Percentiles rank a stretch among this genome's conserved stretches.
Evolutionary conservation across 2,329 filamentous ascomycete genomes (phyloP).

Genomic region (Colletotrichum godetiae): DNA sequence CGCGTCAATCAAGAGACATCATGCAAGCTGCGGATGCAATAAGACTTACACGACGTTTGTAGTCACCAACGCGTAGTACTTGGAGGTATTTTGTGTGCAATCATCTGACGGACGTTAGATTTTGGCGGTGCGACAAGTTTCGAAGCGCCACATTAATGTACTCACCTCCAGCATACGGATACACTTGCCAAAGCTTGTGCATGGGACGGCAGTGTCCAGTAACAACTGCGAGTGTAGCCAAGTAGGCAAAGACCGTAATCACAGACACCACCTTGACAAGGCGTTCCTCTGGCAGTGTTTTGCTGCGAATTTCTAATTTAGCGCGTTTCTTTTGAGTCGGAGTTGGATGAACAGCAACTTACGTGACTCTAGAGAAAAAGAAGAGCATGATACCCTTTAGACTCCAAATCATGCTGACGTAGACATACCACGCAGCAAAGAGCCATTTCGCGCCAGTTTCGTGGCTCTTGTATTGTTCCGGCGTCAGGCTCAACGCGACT

Average conservation of each 20-base stretch:
- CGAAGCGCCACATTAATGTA: rapidly evolving
- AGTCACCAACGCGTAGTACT: slow-evolving; percentile 29
- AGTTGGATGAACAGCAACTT: not conserved
- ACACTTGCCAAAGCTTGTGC: slow-evolving; percentile 26
- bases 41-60: slow-evolving; percentile 22
- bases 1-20: not conserved
- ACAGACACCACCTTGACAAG: slow-evolving; percentile 20
- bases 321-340: not conserved
- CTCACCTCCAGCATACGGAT: slow-evolving; percentile 24
- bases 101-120: slow-evolving; percentile 1
- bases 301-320: not conserved
- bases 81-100: slow-evolving; percentile 25
- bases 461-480: slow-evolving; percentile 26
- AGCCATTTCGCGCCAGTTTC: slow-evolving; percentile 30
- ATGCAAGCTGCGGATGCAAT: not conserved
- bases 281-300: slow-evolving; percentile 28
- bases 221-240: slow-evolving; percentile 23
- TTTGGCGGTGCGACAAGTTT: not conserved
- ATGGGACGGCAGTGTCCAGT: slow-evolving; percentile 25
- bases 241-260: slow-evolving; percentile 13
- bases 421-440: slow-evolving; percentile 31
- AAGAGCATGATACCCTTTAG: slow-evolving; percentile 33
- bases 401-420: slow-evolving; percentile 32
- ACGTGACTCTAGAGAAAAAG: slow-evolving; percentile 29
- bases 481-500: slow-evolving; percentile 14